Evolutionary conservation across 164 flowering plant species (phyloP).

Genomic region (Platanus orientalis): DNA sequence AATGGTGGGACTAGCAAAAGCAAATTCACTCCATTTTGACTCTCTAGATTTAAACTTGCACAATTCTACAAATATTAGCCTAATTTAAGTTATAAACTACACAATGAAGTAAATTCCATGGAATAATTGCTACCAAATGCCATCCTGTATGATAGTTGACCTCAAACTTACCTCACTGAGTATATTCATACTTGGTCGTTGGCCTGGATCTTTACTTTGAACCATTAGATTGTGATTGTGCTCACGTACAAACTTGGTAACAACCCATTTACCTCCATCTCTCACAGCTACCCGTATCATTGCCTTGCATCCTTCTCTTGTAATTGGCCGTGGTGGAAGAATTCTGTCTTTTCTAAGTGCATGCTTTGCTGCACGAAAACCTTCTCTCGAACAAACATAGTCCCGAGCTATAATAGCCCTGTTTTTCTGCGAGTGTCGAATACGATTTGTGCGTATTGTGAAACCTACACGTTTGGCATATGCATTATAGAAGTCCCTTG

Average conservation of each 20-base stretch:
- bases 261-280: conserved; percentile 28
- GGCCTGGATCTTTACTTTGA: conserved; percentile 18
- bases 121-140: not conserved
- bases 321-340: conserved; percentile 28
- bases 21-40: too few species aligned
- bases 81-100: not conserved
- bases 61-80: not conserved
- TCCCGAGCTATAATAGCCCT: conserved; percentile 27
- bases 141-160: not conserved
- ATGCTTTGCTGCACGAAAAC: conserved; percentile 29
- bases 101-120: not conserved
- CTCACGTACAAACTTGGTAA: conserved; percentile 25
- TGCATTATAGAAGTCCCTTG: conserved; percentile 26
- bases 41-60: too few species aligned
- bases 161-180: conserved; percentile 7
- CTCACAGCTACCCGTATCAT: conserved; percentile 30
- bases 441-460: conserved; percentile 27
- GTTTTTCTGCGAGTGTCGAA: conserved; percentile 25
- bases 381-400: conserved; percentile 31
- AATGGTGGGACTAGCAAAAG: too few species aligned
- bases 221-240: conserved; percentile 30
- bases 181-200: conserved; percentile 4
- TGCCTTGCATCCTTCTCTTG: conserved; percentile 33
- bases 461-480: conserved; percentile 28
- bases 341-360: conserved; percentile 25